phyloP scores from a whole-genome alignment of 371 early-diverging fungal species.

The Catenaria anguillulae region DNA sequence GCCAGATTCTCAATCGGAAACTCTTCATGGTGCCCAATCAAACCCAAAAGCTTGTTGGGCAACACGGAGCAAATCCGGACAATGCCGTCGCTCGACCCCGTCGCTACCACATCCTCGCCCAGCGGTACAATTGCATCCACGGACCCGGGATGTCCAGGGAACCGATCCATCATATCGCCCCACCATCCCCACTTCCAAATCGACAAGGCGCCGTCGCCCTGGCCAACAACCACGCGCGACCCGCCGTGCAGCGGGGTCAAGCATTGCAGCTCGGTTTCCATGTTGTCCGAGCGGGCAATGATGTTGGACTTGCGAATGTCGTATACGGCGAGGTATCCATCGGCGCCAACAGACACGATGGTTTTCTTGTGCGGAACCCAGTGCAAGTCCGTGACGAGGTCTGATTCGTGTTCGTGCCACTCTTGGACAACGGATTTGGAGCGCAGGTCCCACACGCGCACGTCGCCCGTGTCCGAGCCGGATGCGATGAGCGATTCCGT shows the following conservation, averaged over 20 bases:
- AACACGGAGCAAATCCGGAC: conserved; percentile 46
- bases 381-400: conserved; percentile 72
- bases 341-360: conserved; percentile 62
- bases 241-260: conserved; percentile 54
- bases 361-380: conserved; percentile 46
- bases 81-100: conserved; percentile 83
- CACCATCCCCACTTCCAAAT: conserved; percentile 70
- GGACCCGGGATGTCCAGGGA: conserved; percentile 77
- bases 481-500: conserved; percentile 61
- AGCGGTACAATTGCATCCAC: conserved; percentile 66
- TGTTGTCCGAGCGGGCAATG: conserved; percentile 64
- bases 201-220: conserved; percentile 70
- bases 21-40: conserved; percentile 70
- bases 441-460: conserved; percentile 81
- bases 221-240: conserved; percentile 68
- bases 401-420: conserved; percentile 56
- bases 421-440: conserved; percentile 38
- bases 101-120: conserved; percentile 62
- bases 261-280: conserved; percentile 83
- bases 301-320: conserved; percentile 71
- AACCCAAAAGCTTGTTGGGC: conserved; percentile 73
- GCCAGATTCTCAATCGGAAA: conserved; percentile 69
- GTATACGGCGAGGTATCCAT: conserved; percentile 75
- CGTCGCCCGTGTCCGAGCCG: conserved; percentile 77
- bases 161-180: conserved; percentile 79